Percentiles rank a stretch among this genome's conserved stretches.
These are phyloP conservation scores for Botrytis elliptica DNA, from an alignment of 2,329 filamentous ascomycete species.

Conservation along the genomic window DNA sequence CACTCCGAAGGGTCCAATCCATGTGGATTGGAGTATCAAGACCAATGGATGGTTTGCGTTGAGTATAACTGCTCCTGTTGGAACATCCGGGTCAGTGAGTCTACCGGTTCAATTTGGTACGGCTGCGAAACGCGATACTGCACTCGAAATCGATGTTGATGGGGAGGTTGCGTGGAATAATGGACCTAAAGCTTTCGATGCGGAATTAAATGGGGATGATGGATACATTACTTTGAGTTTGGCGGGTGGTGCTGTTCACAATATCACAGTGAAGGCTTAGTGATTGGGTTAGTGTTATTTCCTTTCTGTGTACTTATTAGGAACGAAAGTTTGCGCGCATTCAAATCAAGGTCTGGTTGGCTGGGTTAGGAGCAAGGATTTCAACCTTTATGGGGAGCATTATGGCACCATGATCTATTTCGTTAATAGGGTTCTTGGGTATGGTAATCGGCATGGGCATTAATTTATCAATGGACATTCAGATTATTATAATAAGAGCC, in stretches of 20 bases:
- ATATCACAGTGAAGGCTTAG: constrained; percentile 1
- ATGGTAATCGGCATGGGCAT: background rate
- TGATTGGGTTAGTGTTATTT: background rate
- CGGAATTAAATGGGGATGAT: background rate
- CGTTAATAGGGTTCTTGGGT: background rate
- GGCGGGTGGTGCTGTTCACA: background rate
- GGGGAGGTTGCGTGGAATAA: constrained; percentile 19
- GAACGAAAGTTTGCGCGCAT: background rate
- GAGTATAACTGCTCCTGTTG: constrained; percentile 38
- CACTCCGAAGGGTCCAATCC: constrained; percentile 44
- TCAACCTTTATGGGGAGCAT: background rate
- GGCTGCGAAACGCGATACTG: background rate
- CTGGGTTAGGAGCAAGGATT: no score
- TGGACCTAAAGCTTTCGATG: constrained; percentile 3
- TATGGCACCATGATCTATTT: background rate
- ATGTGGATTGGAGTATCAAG: constrained; percentile 43
- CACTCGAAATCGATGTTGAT: constrained; percentile 26
- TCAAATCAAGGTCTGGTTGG: background rate
- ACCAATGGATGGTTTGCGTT: constrained; percentile 34
- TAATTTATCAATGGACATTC: background rate
- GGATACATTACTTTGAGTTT: constrained; percentile 22
- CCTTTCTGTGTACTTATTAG: background rate
- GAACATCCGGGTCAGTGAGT: constrained; percentile 29
- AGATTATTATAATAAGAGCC: background rate
- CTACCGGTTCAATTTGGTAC: constrained; percentile 29